These are phyloP conservation scores for Hemisphaericaspora xylofermentans DNA, from an alignment of 1,139 yeast species.

Conservation along the genomic window DNA sequence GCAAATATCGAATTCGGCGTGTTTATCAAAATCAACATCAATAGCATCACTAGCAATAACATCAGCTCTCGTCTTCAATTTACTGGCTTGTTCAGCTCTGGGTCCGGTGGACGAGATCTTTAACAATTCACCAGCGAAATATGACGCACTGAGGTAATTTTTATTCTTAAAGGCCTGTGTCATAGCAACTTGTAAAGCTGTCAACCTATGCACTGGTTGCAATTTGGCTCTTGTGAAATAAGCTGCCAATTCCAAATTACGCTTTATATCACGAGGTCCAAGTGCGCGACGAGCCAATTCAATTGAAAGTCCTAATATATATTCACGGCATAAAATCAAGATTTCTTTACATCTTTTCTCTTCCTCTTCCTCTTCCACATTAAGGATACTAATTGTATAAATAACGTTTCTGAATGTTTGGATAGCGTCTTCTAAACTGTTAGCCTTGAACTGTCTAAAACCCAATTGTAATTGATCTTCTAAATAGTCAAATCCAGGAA, in stretches of 20 bases:
- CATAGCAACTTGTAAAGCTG: slow-evolving; percentile 95
- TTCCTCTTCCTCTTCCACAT: slow-evolving; percentile 72
- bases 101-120: slow-evolving; percentile 67
- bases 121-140: slow-evolving; percentile 83
- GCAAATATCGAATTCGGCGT: slow-evolving; percentile 88
- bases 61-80: slow-evolving; percentile 79
- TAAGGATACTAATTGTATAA: slow-evolving; percentile 69
- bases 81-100: slow-evolving; percentile 85
- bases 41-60: slow-evolving; percentile 79
- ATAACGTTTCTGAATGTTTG: slow-evolving; percentile 75
- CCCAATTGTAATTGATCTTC: slow-evolving; percentile 69
- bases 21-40: slow-evolving; percentile 89
- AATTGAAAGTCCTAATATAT: slow-evolving; percentile 86
- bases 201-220: slow-evolving; percentile 71
- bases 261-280: slow-evolving; percentile 67
- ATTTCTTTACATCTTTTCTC: slow-evolving; percentile 75
- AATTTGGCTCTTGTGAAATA: slow-evolving; percentile 86
- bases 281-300: slow-evolving; percentile 85
- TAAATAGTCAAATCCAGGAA: slow-evolving; percentile 75
- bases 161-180: slow-evolving; percentile 84
- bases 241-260: slow-evolving; percentile 92
- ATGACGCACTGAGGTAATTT: slow-evolving; percentile 85
- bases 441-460: slow-evolving; percentile 77
- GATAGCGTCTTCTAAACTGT: slow-evolving; percentile 80
- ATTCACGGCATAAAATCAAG: slow-evolving; percentile 77